Conservation (phyloP, 495 filamentous ascomycete species). For the Hypoxylon fragiforme region DNA sequence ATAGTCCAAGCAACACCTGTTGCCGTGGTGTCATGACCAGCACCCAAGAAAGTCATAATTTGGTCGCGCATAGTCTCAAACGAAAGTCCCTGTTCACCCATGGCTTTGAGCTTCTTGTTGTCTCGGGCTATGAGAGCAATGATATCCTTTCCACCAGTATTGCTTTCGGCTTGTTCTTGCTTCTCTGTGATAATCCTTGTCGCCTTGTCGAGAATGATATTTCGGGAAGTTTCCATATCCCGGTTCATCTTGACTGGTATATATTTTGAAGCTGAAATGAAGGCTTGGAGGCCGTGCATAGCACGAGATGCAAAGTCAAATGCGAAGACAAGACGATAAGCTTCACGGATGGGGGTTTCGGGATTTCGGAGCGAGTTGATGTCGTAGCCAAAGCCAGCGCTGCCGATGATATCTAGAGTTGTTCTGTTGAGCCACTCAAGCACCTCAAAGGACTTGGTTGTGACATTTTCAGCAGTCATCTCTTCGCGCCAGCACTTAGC, state of each 20-base stretch:
- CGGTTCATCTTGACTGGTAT: conserved; percentile 51
- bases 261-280: conserved; percentile 47
- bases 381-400: conserved; percentile 53
- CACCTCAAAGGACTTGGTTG: conserved; percentile 41
- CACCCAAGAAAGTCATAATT: conserved; percentile 49
- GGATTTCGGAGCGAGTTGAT: conserved; percentile 49
- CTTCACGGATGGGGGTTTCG: conserved; percentile 45
- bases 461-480: conserved; percentile 36
- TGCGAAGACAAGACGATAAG: conserved; percentile 51
- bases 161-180: conserved; percentile 47
- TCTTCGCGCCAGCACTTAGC: conserved; percentile 46
- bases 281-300: conserved; percentile 50
- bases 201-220: conserved; percentile 43
- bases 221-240: conserved; percentile 46
- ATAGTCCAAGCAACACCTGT: conserved; percentile 43
- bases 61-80: conserved; percentile 54
- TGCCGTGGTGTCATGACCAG: conserved; percentile 48
- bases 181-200: conserved; percentile 44
- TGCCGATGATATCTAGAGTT: conserved; percentile 57
- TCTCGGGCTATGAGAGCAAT: conserved; percentile 50
- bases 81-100: conserved; percentile 42
- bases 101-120: conserved; percentile 42
- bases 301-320: conserved; percentile 46
- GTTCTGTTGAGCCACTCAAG: conserved; percentile 54
- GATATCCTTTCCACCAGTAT: conserved; percentile 46